Evolutionary conservation across 176 grass and related monocot species (phyloP).

Genomic region (Metroxylon sagu): DNA sequence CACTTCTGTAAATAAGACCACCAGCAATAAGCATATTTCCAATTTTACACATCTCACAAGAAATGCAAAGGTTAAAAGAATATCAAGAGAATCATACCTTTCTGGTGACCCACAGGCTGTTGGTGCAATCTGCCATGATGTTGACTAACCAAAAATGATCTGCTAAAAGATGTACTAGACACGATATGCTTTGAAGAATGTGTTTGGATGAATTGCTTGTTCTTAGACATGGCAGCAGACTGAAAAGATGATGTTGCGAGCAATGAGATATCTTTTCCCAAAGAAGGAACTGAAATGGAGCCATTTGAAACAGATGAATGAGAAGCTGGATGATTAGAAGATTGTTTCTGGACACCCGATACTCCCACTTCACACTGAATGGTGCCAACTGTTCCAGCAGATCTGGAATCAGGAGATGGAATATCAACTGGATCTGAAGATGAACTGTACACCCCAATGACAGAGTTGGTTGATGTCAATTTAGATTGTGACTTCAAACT

Average conservation of each 20-base stretch:
- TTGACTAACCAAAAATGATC: conserved; percentile 28
- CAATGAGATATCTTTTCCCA: conserved; percentile 32
- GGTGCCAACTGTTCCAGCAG: conserved; percentile 27
- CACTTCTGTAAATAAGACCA: too few relatives aligned
- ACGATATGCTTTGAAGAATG: conserved; percentile 18
- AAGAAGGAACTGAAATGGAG: conserved; percentile 18
- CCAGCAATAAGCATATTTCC: too few relatives aligned
- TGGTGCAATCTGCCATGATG: conserved; percentile 36
- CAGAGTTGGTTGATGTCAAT: conserved; percentile 33
- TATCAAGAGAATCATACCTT: conserved; percentile 33
- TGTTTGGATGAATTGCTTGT: conserved; percentile 28
- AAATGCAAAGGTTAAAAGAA: too few relatives aligned
- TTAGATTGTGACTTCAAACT: conserved; percentile 32
- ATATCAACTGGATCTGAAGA: conserved; percentile 32
- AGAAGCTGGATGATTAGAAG: conserved; percentile 16
- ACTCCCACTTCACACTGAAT: conserved; percentile 29
- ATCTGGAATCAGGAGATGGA: conserved; percentile 25
- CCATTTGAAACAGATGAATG: conserved; percentile 24
- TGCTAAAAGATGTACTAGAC: conserved; percentile 33
- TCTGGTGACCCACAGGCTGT: conserved; percentile 29
- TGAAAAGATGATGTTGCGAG: conserved; percentile 26
- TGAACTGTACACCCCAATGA: conserved; percentile 23
- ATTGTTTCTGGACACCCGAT: conserved; percentile 26
- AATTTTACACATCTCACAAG: too few relatives aligned
- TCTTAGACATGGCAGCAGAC: conserved; percentile 32